Conservation (phyloP, 2,329 filamentous ascomycete genomes). For the Diaporthe ilicicola region DNA sequence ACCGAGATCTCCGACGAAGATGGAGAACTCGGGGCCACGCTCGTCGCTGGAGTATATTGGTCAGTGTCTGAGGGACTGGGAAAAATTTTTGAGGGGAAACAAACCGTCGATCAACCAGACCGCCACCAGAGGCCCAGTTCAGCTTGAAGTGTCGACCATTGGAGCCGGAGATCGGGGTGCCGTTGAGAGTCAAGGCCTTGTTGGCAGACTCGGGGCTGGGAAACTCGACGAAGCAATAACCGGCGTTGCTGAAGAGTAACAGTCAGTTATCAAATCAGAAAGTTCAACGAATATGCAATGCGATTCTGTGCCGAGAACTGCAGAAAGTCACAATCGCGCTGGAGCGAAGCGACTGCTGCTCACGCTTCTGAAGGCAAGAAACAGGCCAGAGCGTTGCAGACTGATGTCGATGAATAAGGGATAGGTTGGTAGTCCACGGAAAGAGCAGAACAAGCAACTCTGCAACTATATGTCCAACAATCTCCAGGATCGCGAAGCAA, state of each 20-base stretch:
- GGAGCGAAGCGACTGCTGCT: not conserved
- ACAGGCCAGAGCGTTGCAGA: too few species aligned
- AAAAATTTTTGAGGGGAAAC: slow-evolving; percentile 40
- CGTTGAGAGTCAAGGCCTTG: slow-evolving; percentile 91
- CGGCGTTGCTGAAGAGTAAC: slow-evolving; percentile 76
- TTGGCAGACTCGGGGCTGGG: slow-evolving; percentile 81
- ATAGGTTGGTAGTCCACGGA: too few species aligned
- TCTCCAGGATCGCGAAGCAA: too few species aligned
- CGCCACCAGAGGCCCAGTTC: slow-evolving; percentile 98
- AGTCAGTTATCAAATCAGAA: slow-evolving; percentile 35
- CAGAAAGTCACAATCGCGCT: too few species aligned
- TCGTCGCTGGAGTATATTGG: slow-evolving; percentile 73
- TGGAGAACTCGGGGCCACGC: slow-evolving; percentile 93
- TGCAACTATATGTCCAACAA: too few species aligned
- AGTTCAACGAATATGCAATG: too few species aligned
- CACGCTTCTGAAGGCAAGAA: too few species aligned
- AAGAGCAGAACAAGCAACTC: too few species aligned
- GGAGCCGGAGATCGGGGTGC: slow-evolving; percentile 90
- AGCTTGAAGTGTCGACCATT: slow-evolving; percentile 91
- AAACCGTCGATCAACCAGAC: slow-evolving; percentile 90
- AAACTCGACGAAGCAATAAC: slow-evolving; percentile 92
- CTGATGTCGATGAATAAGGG: too few species aligned
- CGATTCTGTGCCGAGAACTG: too few species aligned
- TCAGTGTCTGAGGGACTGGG: slow-evolving; percentile 10
- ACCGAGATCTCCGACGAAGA: slow-evolving; percentile 97